These are phyloP conservation scores for Solioccasus polychromus DNA, from an alignment of 768 basidiomycete genomes.

Conservation along the genomic window DNA sequence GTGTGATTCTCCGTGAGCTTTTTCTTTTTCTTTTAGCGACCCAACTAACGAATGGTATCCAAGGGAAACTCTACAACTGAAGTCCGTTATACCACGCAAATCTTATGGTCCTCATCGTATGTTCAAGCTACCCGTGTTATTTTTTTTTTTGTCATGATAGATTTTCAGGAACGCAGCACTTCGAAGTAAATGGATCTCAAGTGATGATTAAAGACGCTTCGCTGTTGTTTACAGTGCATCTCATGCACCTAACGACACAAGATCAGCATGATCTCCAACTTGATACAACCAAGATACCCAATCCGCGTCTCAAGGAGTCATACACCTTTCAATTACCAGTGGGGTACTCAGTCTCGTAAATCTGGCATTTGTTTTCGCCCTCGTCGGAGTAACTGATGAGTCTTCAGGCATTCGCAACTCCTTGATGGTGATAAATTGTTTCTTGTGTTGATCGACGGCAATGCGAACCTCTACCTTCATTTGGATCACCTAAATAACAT, in stretches of 20 bases:
- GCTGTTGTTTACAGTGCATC: conserved; percentile 24
- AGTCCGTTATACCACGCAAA: neutral
- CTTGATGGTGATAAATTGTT: conserved; percentile 40
- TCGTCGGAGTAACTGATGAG: neutral
- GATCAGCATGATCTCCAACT: conserved; percentile 31
- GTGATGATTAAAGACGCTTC: conserved; percentile 20
- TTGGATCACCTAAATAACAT: conserved; percentile 36
- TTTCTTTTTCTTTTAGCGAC: neutral
- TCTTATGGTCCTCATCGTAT: neutral
- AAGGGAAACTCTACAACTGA: conserved; percentile 20
- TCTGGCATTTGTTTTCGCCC: neutral
- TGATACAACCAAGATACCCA: conserved; percentile 17
- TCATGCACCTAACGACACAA: conserved; percentile 29
- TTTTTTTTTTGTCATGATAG: conserved; percentile 3
- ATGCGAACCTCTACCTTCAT: conserved; percentile 34
- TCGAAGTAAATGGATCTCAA: conserved; percentile 15
- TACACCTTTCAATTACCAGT: conserved; percentile 24
- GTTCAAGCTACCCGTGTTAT: neutral
- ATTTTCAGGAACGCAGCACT: conserved; percentile 13
- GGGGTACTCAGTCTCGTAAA: conserved; percentile 25
- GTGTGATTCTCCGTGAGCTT: conserved; percentile 16
- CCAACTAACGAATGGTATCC: neutral
- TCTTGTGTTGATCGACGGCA: conserved; percentile 36
- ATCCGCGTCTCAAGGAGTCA: conserved; percentile 25
- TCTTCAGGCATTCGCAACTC: conserved; percentile 37